Conservation (phyloP, 352 stramenopile species). For the Globisporangium sylvaticum region DNA sequence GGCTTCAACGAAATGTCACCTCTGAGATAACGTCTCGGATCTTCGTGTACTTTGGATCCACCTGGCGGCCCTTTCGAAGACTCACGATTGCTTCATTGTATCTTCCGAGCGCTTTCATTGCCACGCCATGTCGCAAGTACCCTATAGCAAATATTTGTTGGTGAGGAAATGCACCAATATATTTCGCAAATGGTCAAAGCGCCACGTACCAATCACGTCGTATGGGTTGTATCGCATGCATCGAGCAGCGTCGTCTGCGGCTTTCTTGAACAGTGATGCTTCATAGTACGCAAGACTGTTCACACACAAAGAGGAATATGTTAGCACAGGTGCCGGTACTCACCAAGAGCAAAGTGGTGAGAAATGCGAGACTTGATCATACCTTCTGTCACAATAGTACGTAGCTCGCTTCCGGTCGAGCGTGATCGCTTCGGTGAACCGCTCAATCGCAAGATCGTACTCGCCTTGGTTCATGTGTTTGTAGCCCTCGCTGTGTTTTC, state of each 20-base stretch:
- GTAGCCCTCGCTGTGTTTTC: constrained; percentile 77
- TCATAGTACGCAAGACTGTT: constrained; percentile 69
- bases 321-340: not conserved
- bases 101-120: constrained; percentile 79
- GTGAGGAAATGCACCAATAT: not conserved
- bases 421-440: constrained; percentile 90
- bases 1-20: constrained; percentile 12
- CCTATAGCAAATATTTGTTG: constrained; percentile 19
- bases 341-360: not conserved
- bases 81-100: constrained; percentile 68
- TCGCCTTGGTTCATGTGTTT: constrained; percentile 88
- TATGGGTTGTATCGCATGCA: constrained; percentile 92
- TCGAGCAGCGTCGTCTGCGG: constrained; percentile 81
- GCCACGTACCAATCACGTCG: constrained; percentile 82
- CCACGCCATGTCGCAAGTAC: constrained; percentile 91
- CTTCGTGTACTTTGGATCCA: constrained; percentile 70
- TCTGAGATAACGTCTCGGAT: constrained; percentile 52
- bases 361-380: not conserved
- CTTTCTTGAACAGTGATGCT: constrained; percentile 70
- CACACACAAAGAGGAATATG: not conserved
- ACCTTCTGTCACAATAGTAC: constrained; percentile 92
- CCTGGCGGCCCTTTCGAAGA: constrained; percentile 61
- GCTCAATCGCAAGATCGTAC: constrained; percentile 87
- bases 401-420: constrained; percentile 85
- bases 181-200: not conserved